Conservation (phyloP, 441 rosid genomes). For the Mallotus japonicus region DNA sequence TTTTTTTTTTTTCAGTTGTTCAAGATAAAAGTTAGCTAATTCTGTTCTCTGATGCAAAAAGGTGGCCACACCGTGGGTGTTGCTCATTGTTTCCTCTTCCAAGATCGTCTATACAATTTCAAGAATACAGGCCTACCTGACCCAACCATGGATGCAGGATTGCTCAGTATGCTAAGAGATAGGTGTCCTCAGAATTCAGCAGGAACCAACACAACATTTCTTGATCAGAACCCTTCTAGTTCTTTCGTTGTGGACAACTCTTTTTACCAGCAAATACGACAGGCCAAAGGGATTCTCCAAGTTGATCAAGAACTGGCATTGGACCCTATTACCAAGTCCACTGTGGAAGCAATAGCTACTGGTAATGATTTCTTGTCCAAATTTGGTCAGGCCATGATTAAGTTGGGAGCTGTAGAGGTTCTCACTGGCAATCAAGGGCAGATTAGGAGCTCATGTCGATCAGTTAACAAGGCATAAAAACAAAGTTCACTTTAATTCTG, state of each 20-base stretch:
- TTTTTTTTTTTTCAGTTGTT: too few species aligned
- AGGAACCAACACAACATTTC: conserved; percentile 21
- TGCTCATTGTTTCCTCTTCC: conserved; percentile 41
- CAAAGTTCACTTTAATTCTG: too few species aligned
- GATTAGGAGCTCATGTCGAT: conserved; percentile 49
- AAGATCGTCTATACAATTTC: conserved; percentile 51
- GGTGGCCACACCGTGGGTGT: conserved; percentile 57
- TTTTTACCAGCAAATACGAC: conserved; percentile 42
- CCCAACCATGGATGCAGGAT: conserved; percentile 40
- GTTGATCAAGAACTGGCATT: conserved; percentile 48
- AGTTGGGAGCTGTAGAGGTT: conserved; percentile 40
- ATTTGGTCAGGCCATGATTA: conserved; percentile 59
- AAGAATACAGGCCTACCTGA: conserved; percentile 34
- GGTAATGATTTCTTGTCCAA: conserved; percentile 30
- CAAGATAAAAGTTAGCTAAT: too few species aligned
- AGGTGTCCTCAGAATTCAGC: conserved; percentile 37
- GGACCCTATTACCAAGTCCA: conserved; percentile 29
- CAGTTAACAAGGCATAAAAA: conserved; percentile 23
- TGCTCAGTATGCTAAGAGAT: conserved; percentile 18
- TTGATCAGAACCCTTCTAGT: conserved; percentile 46
- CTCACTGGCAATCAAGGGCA: conserved; percentile 34
- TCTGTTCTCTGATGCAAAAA: neutral
- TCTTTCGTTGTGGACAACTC: conserved; percentile 45
- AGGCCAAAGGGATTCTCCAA: conserved; percentile 41
- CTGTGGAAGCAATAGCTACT: conserved; percentile 28